Base-by-base conservation (phyloP, 768 basidiomycete genomes). In the Lactifluus piperatus region DNA sequence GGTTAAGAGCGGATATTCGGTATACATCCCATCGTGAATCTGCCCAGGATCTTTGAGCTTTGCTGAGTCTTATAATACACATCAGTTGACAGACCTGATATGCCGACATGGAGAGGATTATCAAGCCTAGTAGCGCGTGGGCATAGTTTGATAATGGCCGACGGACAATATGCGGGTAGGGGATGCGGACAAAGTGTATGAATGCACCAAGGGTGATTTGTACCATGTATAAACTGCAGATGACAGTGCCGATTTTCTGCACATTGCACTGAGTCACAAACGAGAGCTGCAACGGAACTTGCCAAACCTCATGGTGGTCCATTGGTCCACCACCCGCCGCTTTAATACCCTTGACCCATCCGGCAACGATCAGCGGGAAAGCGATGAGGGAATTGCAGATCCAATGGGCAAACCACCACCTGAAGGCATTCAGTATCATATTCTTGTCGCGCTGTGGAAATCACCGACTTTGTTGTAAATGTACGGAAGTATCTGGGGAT, bases 361-460 rank as follows among this genome's bases (percentile, higher is more conserved):
- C 67, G 9, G 66, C 65, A n/a, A 71, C 41, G 47, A 69, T 64
- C n/a, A 71, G 22, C 3, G 68, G 66, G 10, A 60, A 64, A 22
- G 68, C 44, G 24, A 70, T 16, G 26, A 66, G 27, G 26, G 60
- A 59, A 51, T 70, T 70, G 46, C 66, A 51, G 16, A 66, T 51
- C 62, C 62, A 68, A 44, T 71, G 70, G 8, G 43, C 60, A 22
- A 52, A 63, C 49, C 68, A 69, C 70, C 70, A 71, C 14, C 60
- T 63, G 18, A 44, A 20, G 43, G 22, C 22, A 24, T 1, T 44
- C 43, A 44, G 22, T 44, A 24, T 22, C 43, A 13, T 13, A 11
- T 44, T 22, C 11, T n/a, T n/a, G n/a, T n/a, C n/a, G n/a, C 11
- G 43, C 4, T n/a, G 11, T 39, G 30, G 16, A 11, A n/a, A 30